These are phyloP conservation scores for Earliella scabrosa DNA, from an alignment of 1,284 basidiomycete species.

Conservation along the genomic window DNA sequence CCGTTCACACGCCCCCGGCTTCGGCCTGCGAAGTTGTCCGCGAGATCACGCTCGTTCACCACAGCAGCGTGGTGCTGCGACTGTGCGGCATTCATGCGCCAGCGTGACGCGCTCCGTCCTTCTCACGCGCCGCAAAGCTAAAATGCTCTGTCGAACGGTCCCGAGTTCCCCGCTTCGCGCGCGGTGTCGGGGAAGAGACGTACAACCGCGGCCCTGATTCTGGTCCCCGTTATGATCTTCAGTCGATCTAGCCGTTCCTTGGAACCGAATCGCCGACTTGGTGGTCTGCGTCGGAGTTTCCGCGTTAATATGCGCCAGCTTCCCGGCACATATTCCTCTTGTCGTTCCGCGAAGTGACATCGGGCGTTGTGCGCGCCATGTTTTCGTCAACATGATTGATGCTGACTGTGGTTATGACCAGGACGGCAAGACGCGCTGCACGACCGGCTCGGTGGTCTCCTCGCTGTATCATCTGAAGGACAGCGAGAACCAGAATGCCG, in stretches of 20 bases:
- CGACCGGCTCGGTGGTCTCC: conserved; percentile 89
- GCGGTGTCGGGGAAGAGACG: not conserved
- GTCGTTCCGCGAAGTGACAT: not conserved
- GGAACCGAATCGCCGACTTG: not conserved
- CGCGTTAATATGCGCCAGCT: conserved; percentile 11
- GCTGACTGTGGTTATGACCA: conserved; percentile 27
- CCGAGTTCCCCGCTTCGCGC: too few relatives aligned
- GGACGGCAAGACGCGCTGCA: conserved; percentile 90
- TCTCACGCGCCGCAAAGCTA: too few relatives aligned
- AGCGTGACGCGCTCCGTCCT: too few relatives aligned
- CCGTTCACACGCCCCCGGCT: not conserved
- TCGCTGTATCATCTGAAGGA: conserved; percentile 96
- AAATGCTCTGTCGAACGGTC: too few relatives aligned
- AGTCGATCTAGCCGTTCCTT: not conserved
- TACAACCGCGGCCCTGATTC: not conserved
- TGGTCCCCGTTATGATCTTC: not conserved
- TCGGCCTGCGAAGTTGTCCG: not conserved
- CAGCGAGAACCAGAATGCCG: conserved; percentile 79
- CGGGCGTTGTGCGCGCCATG: not conserved
- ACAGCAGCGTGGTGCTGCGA: too few relatives aligned
- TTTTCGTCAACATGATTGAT: not conserved
- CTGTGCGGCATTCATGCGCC: too few relatives aligned
- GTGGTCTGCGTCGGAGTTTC: not conserved
- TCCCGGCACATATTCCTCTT: conserved; percentile 1
- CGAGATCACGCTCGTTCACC: too few relatives aligned